Evolutionary conservation across 139 green algal genomes (phyloP).

Genomic region (Chlamydomonas sp.): DNA sequence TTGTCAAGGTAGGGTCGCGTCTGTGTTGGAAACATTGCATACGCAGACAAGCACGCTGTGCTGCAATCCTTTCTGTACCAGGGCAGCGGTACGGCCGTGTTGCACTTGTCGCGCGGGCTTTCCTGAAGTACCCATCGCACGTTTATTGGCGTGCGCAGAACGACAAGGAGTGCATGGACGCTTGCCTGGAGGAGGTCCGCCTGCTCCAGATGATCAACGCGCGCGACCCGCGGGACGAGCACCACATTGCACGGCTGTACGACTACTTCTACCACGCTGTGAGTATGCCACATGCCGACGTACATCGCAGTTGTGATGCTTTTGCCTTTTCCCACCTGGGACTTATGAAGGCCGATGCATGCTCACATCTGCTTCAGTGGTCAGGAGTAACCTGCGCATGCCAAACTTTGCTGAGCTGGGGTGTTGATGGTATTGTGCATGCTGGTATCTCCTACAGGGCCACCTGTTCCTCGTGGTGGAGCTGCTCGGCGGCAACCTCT

Average conservation of each 20-base stretch:
- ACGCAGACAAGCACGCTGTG: no score
- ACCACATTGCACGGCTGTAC: conserved; percentile 88
- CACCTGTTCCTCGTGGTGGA: conserved; percentile 97
- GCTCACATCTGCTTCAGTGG: no score
- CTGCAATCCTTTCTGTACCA: no score
- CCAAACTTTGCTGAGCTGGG: no score
- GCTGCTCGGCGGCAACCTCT: conserved; percentile 95
- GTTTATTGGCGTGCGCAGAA: conserved; percentile 60
- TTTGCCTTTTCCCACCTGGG: background rate
- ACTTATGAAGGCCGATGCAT: no score
- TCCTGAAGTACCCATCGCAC: background rate
- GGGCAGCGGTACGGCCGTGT: background rate
- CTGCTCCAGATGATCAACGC: conserved; percentile 83
- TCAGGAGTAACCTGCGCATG: no score
- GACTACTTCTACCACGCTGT: conserved; percentile 96
- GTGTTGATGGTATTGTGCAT: no score
- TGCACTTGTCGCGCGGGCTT: no score
- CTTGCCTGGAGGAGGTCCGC: conserved; percentile 95
- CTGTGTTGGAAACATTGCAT: background rate
- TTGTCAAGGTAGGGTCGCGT: conserved; percentile 80
- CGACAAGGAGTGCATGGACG: conserved; percentile 97
- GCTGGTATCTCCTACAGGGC: conserved; percentile 64
- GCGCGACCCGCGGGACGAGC: conserved; percentile 84
- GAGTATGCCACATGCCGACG: background rate
- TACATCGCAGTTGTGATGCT: background rate